Percentiles rank a stretch among this genome's conserved stretches.
phyloP scores from a whole-genome alignment of 768 basidiomycete species.

The Mycena olivaceomarginata region DNA sequence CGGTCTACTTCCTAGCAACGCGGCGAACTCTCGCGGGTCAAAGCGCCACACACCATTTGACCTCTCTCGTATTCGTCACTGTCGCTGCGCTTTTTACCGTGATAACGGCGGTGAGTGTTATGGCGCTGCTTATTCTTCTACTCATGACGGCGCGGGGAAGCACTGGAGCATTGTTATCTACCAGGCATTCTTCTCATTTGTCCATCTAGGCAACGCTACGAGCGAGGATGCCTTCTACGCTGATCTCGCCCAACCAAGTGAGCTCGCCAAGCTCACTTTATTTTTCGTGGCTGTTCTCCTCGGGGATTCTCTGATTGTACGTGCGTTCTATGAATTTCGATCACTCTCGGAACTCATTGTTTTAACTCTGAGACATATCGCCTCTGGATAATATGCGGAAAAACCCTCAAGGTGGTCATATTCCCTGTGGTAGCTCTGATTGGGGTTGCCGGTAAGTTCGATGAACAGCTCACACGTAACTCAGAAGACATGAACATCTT shows the following conservation, averaged over 20 bases:
- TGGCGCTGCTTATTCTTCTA: not conserved
- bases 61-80: conserved; percentile 11
- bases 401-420: too few species aligned
- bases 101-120: conserved; percentile 7
- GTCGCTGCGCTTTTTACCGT: conserved; percentile 8
- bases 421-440: too few species aligned
- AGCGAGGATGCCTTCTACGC: conserved; percentile 30
- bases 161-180: conserved; percentile 38
- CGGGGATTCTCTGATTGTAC: conserved; percentile 21
- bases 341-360: too few species aligned
- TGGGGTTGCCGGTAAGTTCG: too few species aligned
- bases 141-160: not conserved
- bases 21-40: conserved; percentile 24
- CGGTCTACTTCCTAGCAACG: conserved; percentile 20
- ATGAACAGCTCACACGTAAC: too few species aligned
- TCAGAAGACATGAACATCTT: too few species aligned
- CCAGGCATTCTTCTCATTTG: conserved; percentile 35
- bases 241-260: conserved; percentile 11
- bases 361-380: conserved; percentile 56
- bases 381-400: too few species aligned
- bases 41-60: conserved; percentile 1
- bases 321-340: not conserved
- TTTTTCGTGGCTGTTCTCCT: not conserved
- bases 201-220: conserved; percentile 11
- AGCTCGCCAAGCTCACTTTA: conserved; percentile 9